Base-by-base conservation (phyloP, 495 filamentous ascomycete species). In the Lasiosphaeriaceae sp. region DNA sequence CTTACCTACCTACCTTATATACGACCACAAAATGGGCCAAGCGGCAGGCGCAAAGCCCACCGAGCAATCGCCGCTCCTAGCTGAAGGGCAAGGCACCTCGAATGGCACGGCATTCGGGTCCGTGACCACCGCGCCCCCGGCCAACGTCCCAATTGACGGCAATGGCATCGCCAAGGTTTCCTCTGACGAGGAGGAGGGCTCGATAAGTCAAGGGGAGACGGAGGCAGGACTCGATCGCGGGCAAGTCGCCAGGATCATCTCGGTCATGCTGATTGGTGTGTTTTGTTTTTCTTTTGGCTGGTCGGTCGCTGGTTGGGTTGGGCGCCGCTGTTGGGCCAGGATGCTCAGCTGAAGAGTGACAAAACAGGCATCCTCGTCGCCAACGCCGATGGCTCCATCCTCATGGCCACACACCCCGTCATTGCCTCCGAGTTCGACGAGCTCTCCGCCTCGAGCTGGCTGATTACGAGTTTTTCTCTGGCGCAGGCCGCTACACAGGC, bases 391-490 rank as follows among this genome's bases (percentile, higher is more conserved):
- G 68, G 70, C 0, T 84, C 83, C 1, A 74, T 90, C 0, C 74
- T 89, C 0, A 71, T 89, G 50, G 85, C 86, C 0, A 83, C 84
- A 0, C 79, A 86, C 35, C 77, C 77, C 8, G 73, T 68, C 35
- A 84, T 90, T 34, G 82, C 86, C 0, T 90, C 87, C 34, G 81
- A 88, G 54, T 89, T 89, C 67, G 71, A 83, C 57, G 74, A 73
- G 29, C 63, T 89, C 11, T 74, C 74, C 8, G 74, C 81, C 56
- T 84, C 83, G 2, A 83, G 74, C 53, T 90, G 86, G 87, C 64
- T 90, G n/a, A 80, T 86, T 11, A 86, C 84, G 6, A 80, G 77
- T 45, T 89, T 86, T 62, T 75, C 76, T 0, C 66, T 90, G 3
- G 84, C 84, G 14, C 70, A 78, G 0, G 84, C 81, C 17, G 80